phyloP scores from a whole-genome alignment of 2,329 filamentous ascomycete genomes.

The Aspergillus chevalieri region DNA sequence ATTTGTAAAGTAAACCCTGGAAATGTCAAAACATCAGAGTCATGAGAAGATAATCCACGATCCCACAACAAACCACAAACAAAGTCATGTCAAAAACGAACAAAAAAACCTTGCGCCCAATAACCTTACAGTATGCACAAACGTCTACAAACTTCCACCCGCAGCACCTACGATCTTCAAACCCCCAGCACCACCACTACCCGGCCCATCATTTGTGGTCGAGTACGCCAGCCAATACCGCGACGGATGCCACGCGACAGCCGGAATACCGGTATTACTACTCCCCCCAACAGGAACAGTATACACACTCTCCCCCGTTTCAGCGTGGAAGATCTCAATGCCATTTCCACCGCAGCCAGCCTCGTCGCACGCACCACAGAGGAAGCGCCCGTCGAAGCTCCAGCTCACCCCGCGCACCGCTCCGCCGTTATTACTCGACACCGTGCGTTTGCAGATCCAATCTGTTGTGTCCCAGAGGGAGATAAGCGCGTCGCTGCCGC shows the following conservation, averaged over 20 bases:
- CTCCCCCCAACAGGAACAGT: constrained; percentile 36
- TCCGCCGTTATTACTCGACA: constrained; percentile 40
- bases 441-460: constrained; percentile 45
- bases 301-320: constrained; percentile 44
- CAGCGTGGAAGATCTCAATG: constrained; percentile 46
- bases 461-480: constrained; percentile 48
- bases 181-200: constrained; percentile 33
- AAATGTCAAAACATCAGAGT: too few species aligned
- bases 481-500: constrained; percentile 45
- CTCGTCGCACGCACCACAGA: constrained; percentile 45
- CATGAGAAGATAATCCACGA: neutral
- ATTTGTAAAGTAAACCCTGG: too few species aligned
- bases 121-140: constrained; percentile 9
- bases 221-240: constrained; percentile 47
- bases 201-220: constrained; percentile 36
- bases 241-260: constrained; percentile 46
- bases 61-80: neutral
- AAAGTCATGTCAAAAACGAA: neutral
- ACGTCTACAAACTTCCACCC: constrained; percentile 26
- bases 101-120: neutral
- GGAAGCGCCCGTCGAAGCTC: constrained; percentile 46
- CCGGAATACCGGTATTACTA: constrained; percentile 35
- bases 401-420: constrained; percentile 44
- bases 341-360: constrained; percentile 37
- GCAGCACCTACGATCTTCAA: constrained; percentile 45